Conservation (phyloP, 257 asterid species). For the Ajuga chamaepitys region DNA sequence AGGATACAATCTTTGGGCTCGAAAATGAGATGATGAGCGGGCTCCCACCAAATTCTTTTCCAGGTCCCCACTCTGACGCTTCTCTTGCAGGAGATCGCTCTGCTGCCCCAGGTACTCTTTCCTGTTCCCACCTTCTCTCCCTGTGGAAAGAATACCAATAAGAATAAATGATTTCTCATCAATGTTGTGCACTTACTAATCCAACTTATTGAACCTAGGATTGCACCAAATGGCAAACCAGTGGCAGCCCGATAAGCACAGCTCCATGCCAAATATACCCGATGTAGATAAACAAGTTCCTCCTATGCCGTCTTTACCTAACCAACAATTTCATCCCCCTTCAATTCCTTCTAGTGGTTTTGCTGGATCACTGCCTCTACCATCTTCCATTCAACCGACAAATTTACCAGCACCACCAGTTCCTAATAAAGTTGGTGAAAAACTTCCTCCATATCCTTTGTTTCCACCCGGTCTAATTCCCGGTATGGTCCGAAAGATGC, state of each 20-base stretch:
- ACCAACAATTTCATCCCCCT: constrained; percentile 60
- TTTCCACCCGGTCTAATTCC: constrained; percentile 98
- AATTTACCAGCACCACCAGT: constrained; percentile 39
- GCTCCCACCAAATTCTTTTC: constrained; percentile 42
- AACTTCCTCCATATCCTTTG: constrained; percentile 74
- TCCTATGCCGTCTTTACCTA: constrained; percentile 38
- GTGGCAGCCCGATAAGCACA: constrained; percentile 60
- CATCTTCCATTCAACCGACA: constrained; percentile 44
- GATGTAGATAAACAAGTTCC: constrained; percentile 49
- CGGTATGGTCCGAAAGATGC: constrained; percentile 98
- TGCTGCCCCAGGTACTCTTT: constrained; percentile 43
- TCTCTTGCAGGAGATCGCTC: constrained; percentile 48
- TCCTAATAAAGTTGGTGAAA: constrained; percentile 49
- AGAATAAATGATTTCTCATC: background rate
- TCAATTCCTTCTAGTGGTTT: constrained; percentile 45
- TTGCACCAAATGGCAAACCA: constrained; percentile 37
- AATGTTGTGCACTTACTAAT: background rate
- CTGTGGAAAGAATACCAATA: background rate
- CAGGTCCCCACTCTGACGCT: constrained; percentile 41
- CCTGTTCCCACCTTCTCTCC: background rate
- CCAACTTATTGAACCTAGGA: constrained; percentile 18
- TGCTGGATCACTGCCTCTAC: constrained; percentile 38
- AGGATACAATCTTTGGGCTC: constrained; percentile 62
- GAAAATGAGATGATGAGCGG: constrained; percentile 81
- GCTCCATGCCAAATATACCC: constrained; percentile 29